Base-by-base conservation (phyloP, 2,329 filamentous ascomycete genomes). In the Aspergillus phoenicis region DNA sequence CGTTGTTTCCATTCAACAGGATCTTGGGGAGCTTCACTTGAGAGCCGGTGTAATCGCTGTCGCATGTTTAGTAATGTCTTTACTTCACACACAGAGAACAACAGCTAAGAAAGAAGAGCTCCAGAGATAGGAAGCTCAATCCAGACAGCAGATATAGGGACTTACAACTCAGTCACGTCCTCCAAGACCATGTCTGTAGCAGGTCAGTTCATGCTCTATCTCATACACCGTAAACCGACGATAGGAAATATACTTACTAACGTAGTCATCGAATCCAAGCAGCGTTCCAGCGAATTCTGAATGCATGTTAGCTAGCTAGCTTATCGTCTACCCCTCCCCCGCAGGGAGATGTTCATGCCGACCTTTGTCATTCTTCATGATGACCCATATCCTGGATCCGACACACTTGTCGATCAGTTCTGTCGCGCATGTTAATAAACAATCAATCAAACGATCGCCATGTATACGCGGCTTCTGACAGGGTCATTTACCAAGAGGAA, bases 351-450 rank as follows among this genome's bases (percentile, higher is more conserved):
- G 24, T 13, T 5, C 13, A 7, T 41, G 63, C 76, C 38, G 80
- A 96, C 95, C 95, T 83, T 97, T 98, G 76, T 98, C 95, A 68
- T 93, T 92, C 81, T 99, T 99, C 95, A 99, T 99, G 71, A 99
- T 88, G 65, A 99, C 93, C 93, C 94, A 97, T 78, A 99, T 98
- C 71, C 90, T 90, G 58, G 93, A 98, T 64, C 95, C 95, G 67
- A 99, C 93, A 76, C 95, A 99, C 80, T 97, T 97, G 83, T 99
- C 95, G 78, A 99, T 98, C 75, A 99, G 87, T 80, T 99, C 95
- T 97, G 73, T 65, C 57, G 38, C 57, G 41, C 3, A 60, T 49
- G 63, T 75, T 66, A 74, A 69, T 58, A 57, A 52, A 33, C 11
- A 36, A 36, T 36, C 33, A 13, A 5, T 36, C 33, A 36, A 11